These are phyloP conservation scores for Leersia perrieri DNA, from an alignment of 176 grass and related monocot genomes.

Conservation along the genomic window DNA sequence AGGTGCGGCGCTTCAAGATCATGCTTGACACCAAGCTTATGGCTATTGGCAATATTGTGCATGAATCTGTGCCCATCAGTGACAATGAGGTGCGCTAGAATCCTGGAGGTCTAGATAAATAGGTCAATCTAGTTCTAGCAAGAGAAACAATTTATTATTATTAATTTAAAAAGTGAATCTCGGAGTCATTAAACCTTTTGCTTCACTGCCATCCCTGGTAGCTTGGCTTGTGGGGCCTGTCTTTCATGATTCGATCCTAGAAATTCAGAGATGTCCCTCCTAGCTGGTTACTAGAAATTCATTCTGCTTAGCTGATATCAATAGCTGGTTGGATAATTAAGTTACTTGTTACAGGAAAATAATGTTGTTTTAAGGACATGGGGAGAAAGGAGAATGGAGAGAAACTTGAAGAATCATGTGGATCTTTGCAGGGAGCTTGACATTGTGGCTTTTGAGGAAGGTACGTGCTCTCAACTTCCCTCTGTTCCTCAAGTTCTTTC, in stretches of 20 bases:
- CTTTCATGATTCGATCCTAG: too few relatives aligned
- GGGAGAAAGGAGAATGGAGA: conserved; percentile 67
- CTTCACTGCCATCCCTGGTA: too few relatives aligned
- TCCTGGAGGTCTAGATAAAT: background rate
- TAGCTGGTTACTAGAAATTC: background rate
- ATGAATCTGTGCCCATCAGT: conserved; percentile 66
- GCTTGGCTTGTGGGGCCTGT: too few relatives aligned
- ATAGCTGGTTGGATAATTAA: background rate
- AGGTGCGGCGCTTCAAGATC: conserved; percentile 77
- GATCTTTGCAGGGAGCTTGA: conserved; percentile 81
- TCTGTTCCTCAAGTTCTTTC: background rate
- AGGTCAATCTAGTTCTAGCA: too few relatives aligned
- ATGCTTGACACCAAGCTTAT: conserved; percentile 55
- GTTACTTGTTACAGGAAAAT: conserved; percentile 47
- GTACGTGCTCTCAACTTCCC: conserved; percentile 31
- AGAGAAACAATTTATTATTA: too few relatives aligned
- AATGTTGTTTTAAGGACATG: conserved; percentile 67
- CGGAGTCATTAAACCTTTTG: too few relatives aligned
- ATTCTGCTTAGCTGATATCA: too few relatives aligned
- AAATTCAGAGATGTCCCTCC: too few relatives aligned
- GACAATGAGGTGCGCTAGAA: conserved; percentile 46
- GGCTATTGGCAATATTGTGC: conserved; percentile 76
- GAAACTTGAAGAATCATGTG: conserved; percentile 82
- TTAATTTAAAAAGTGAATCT: too few relatives aligned
- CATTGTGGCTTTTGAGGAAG: conserved; percentile 70